Evolutionary conservation across 306 rosid genomes (phyloP), one percentile per base, ranked within the genome.

Genomic region (Luffa acutangula): DNA sequence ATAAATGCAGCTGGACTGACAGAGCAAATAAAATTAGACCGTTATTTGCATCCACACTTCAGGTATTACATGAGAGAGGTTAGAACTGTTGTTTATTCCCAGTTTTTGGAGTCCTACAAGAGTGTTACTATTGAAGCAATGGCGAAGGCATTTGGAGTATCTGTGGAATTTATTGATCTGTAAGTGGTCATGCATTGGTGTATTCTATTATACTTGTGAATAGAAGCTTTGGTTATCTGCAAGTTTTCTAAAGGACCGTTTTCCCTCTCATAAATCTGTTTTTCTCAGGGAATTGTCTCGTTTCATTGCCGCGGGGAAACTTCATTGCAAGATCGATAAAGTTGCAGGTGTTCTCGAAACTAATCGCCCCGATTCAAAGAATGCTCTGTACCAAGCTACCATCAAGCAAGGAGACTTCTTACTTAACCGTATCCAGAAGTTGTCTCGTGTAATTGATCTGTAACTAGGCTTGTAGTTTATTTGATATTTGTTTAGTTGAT

Each of bases 321-420:
- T 96, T 45, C 99, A 96, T 79, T 93, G 99, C 56, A 96, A 96
- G 93, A 93, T 96, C 9, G 99, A 96, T 77, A 96, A 93, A 84
- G 99, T 96, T 77, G 97, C 93, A 0, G 98, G 98, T 2, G 97
- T 96, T 76, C 89, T 96, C 20, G 99, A 96, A 80, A 93, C 99
- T 7, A 91, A 91, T 66, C 93, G 99, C 8, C 99, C 98, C 0
- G 98, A 93, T 86, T 92, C 99, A 5, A 96, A 96, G 87, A 96
- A 91, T 79, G 97, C 97, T 42, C 93, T 96, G 54, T 96, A 96
- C 86, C 99, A 96, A 80, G 93, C 99, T 75, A 96, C 98, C 21
- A 96, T 96, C 81, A 93, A 91, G 89, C 99, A 93, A 84, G 98
- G 99, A n/a, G 99, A 96, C 84, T 93, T 96, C 90, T 80, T 96